Base-by-base conservation (phyloP, 768 basidiomycete species). In the Boletus sensibilis region DNA sequence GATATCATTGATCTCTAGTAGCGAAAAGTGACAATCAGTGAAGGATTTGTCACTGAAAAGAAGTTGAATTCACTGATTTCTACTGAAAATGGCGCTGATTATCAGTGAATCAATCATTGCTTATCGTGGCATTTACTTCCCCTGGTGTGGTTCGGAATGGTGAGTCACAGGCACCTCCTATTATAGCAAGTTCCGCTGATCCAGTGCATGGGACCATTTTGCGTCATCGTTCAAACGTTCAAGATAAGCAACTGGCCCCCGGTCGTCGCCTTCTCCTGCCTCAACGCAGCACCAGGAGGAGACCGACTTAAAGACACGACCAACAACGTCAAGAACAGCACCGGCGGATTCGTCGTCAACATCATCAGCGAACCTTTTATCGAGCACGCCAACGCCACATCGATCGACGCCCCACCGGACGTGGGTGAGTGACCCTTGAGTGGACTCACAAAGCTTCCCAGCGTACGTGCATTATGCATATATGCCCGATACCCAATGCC, bases 321-420 rank as follows among this genome's bases (percentile, higher is more conserved):
- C 16, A 55, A 61, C 25, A 84, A 83, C 61, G 29, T 62, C 49
- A 78, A 80, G 65, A 69, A 71, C 55, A 67, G 68, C 2, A 75
- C 69, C 5, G 43, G 44, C 6, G 79, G 76, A 40, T 85, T 84
- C 66, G 77, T 76, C 11, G 75, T 82, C 44, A 80, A 76, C 59
- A 82, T 82, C 63, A 83, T 86, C 62, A 81, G 79, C 53, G 81
- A 83, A 58, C 72, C 78, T 0, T 78, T 72, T 35, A 47, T 74
- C 13, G 74, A 77, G 45, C 61, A 68, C 14, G 79, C 77, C 13
- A 76, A 79, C 54, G 65, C 67, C 18, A 64, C 72, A 2, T 63
- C 74, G 16, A 65, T 76, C 39, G 72, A 80, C 37, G 66, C 75
- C 2, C 79, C 78, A 0, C 55, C 58, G 0, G 64, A 66, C 3